A percentile compares a stretch with the other conserved stretches of the same genome.
These are phyloP conservation scores for Senna tora DNA, from an alignment of 306 rosid species.

Conservation along the genomic window DNA sequence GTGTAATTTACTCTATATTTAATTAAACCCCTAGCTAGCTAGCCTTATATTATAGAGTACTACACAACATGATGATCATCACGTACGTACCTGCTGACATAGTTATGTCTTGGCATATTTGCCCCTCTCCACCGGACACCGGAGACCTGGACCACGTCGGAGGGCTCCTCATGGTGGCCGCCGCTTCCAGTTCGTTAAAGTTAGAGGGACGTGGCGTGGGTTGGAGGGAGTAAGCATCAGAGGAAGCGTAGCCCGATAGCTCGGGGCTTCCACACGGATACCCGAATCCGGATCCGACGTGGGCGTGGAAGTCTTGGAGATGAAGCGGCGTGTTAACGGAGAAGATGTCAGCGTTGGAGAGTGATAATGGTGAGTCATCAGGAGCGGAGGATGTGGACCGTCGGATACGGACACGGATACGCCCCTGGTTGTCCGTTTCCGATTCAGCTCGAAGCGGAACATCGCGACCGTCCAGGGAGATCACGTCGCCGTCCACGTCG, in stretches of 20 bases:
- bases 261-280: conserved; percentile 25
- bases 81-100: conserved; percentile 39
- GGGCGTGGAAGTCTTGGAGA: not conserved
- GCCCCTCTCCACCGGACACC: conserved; percentile 34
- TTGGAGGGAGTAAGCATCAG: conserved; percentile 49
- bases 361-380: conserved; percentile 33
- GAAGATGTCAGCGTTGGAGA: conserved; percentile 81
- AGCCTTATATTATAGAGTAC: too few species aligned
- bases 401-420: conserved; percentile 38
- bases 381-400: conserved; percentile 58
- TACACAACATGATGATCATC: not conserved
- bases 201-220: conserved; percentile 76
- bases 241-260: conserved; percentile 36
- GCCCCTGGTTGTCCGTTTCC: conserved; percentile 69
- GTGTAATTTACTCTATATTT: too few species aligned
- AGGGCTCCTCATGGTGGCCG: conserved; percentile 38
- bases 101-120: conserved; percentile 45
- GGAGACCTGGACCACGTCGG: conserved; percentile 40
- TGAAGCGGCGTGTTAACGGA: conserved; percentile 50
- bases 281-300: not conserved
- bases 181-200: conserved; percentile 40
- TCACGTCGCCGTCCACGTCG: conserved; percentile 77
- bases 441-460: conserved; percentile 63
- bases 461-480: conserved; percentile 73
- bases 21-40: too few species aligned